A percentile compares a stretch with the other conserved stretches of the same genome.
phyloP scores from a whole-genome alignment of 179 eudicot species.

The Silene noctiflora region DNA sequence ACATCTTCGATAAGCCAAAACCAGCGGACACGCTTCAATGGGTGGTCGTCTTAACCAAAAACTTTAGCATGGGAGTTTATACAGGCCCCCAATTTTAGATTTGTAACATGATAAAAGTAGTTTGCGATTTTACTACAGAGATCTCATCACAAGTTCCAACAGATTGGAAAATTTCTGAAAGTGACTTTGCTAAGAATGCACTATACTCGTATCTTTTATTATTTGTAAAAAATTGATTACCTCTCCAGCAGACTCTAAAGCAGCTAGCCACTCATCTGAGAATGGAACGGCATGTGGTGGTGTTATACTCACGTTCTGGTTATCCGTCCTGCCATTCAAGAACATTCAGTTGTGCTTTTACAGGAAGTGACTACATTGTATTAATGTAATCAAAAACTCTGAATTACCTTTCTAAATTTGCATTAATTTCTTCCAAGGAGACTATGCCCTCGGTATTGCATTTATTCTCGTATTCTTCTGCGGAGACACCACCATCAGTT shows the following conservation, averaged over 20 bases:
- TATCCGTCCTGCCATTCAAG: slow-evolving; percentile 42
- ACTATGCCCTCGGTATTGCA: slow-evolving; percentile 21
- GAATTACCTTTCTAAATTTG: slow-evolving; percentile 31
- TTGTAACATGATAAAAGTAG: background rate
- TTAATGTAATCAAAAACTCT: background rate
- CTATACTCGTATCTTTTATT: background rate
- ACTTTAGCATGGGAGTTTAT: background rate
- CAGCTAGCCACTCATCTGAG: slow-evolving; percentile 98
- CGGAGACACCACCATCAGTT: slow-evolving; percentile 11
- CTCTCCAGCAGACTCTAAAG: slow-evolving; percentile 95
- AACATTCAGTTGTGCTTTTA: slow-evolving; percentile 2
- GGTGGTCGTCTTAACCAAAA: background rate
- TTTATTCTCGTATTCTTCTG: slow-evolving; percentile 24
- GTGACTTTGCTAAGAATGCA: background rate
- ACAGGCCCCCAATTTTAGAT: background rate
- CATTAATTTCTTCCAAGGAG: slow-evolving; percentile 26
- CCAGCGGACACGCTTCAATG: background rate
- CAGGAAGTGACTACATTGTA: background rate
- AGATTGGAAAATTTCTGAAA: background rate
- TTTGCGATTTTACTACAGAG: background rate
- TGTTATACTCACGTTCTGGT: slow-evolving; percentile 29
- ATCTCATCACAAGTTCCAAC: slow-evolving; percentile 10
- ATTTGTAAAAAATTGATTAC: slow-evolving; percentile 34
- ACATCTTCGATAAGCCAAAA: background rate
- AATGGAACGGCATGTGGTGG: slow-evolving; percentile 69